phyloP scores from a whole-genome alignment of 306 rosid genomes.

The Lotus japonicus region DNA sequence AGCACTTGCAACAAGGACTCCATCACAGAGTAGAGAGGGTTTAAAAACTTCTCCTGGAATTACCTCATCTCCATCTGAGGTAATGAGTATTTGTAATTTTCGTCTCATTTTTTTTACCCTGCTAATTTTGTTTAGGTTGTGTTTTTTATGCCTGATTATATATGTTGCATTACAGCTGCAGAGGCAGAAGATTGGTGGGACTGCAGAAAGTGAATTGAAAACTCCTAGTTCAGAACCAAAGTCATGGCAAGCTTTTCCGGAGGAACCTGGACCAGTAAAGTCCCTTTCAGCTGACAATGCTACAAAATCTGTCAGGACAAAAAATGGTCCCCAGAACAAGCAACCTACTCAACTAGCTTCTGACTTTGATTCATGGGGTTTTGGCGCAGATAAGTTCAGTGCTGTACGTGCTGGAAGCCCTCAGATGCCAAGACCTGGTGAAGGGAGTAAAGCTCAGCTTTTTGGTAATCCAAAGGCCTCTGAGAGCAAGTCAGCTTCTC shows the following conservation, averaged over 20 bases:
- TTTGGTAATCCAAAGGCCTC: constrained; percentile 38
- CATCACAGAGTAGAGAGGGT: constrained; percentile 61
- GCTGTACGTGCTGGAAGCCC: constrained; percentile 48
- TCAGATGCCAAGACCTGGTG: constrained; percentile 43
- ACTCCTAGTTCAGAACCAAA: constrained; percentile 54
- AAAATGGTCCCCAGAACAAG: constrained; percentile 49
- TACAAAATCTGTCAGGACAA: constrained; percentile 66
- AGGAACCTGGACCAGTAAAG: constrained; percentile 42
- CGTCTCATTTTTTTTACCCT: not conserved
- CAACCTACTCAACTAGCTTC: constrained; percentile 35
- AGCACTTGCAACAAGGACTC: constrained; percentile 59
- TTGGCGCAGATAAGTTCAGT: constrained; percentile 63
- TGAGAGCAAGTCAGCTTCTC: constrained; percentile 57
- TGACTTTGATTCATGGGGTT: constrained; percentile 74
- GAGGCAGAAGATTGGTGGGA: constrained; percentile 30
- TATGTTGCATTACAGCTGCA: not conserved
- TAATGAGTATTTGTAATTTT: constrained; percentile 29
- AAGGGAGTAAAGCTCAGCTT: constrained; percentile 41
- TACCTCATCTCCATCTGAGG: constrained; percentile 39
- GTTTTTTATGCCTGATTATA: not conserved
- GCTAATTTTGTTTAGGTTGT: not conserved
- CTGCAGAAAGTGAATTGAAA: constrained; percentile 35
- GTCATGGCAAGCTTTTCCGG: constrained; percentile 79
- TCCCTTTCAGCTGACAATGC: constrained; percentile 36
- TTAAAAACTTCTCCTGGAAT: constrained; percentile 32